Base-by-base conservation (phyloP, 306 rosid genomes). In the Prinsepia uniflora region DNA sequence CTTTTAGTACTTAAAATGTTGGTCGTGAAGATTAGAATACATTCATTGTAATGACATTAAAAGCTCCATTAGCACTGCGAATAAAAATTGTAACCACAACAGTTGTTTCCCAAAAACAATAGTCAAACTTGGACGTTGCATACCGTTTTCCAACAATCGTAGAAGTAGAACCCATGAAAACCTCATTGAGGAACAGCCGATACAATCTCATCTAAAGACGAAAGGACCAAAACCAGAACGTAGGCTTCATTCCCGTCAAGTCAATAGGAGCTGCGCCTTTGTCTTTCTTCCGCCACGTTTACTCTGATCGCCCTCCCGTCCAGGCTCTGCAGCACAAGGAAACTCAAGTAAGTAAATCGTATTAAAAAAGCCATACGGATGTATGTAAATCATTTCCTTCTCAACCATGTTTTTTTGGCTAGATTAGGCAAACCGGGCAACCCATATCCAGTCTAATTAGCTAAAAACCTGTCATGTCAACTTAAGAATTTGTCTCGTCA, bases 261-360 rank as follows among this genome's bases (percentile, higher is more conserved):
- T 90, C 87, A 88, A 62, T 71, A 92, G 46, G 82, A 47, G 60
- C 62, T 24, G 70, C 98, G 96, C 84, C 91, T 84, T 10, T 93
- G 85, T 74, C 81, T 90, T 68, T 89, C 92, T 85, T 86, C 96
- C 0, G 98, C 98, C 74, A 89, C 97, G 73, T 76, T 94, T 71
- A 94, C 98, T 81, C 92, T 83, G 52, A 94, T 82, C 10, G 98
- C 78, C 79, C 98, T 87, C 52, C 97, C 98, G 12, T 83, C 87
- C 84, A 94, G 18, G 47, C 76, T 87, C 97, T 94, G 91, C 80
- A 83, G 65, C 17, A 63, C 22, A 66, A 60, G 10, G 46, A 76
- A 58, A 78, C 20, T 22, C 72, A 43, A 69, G 72, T 82, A 30
- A 78, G 68, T 15, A 22, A 49, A 20, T 53, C 12, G 7, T 59